These are phyloP conservation scores for Leishmania lainsoni DNA, from an alignment of 208 protist species.

Conservation along the genomic window DNA sequence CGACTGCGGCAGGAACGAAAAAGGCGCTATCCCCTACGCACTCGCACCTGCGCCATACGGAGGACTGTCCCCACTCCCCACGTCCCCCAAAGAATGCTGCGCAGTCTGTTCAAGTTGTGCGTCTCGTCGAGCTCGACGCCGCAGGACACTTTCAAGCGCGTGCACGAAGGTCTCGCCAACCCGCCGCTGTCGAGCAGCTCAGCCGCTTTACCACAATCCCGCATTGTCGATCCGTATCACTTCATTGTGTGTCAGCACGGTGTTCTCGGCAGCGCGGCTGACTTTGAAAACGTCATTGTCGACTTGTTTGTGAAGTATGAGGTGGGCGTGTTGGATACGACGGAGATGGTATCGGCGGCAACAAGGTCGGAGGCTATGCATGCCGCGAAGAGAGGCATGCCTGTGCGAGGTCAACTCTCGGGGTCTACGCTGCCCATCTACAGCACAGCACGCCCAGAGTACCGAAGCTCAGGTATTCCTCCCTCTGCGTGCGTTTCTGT, in stretches of 20 bases:
- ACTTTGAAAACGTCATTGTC: constrained; percentile 50
- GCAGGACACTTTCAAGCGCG: constrained; percentile 18
- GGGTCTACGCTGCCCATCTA: background rate
- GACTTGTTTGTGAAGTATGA: constrained; percentile 39
- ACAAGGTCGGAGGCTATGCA: background rate
- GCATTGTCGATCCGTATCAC: constrained; percentile 51
- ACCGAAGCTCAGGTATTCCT: background rate
- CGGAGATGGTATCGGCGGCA: constrained; percentile 8
- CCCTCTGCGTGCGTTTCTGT: background rate
- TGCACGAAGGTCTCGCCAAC: constrained; percentile 6
- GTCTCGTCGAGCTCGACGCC: background rate
- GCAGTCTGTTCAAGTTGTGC: constrained; percentile 2
- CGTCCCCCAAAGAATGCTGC: constrained; percentile 14
- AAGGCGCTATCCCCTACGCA: background rate
- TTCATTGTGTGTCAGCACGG: constrained; percentile 77
- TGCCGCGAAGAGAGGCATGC: background rate
- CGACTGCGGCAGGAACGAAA: background rate
- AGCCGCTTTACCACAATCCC: background rate
- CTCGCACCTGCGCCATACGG: background rate
- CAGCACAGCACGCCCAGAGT: background rate
- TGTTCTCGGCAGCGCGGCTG: constrained; percentile 44
- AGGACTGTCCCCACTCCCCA: too few species aligned
- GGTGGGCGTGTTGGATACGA: constrained; percentile 27
- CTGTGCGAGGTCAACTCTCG: background rate
- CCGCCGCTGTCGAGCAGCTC: constrained; percentile 3